These are phyloP conservation scores for rapeseed (Brassica napus) DNA, from an alignment of 345 rosid species.

Conservation along the genomic window Da-Ae NC_063441.1:21366001-21366500, in stretches of 20 bases:
- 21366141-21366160: constrained; percentile 25
- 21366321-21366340: constrained; percentile 3
- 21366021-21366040: background rate
- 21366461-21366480: constrained; percentile 68
- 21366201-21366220: constrained; percentile 74
- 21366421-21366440: constrained; percentile 44
- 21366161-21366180: constrained; percentile 43
- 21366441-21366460: constrained; percentile 53
- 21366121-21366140: constrained; percentile 22
- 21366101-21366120: constrained; percentile 50
- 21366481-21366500: constrained; percentile 82
- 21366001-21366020: constrained; percentile 18
- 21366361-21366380: constrained; percentile 78
- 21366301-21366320: background rate
- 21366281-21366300: background rate
- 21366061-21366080: constrained; percentile 22
- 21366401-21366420: constrained; percentile 88
- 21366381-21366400: constrained; percentile 86
- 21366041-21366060: background rate
- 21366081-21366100: constrained; percentile 50
- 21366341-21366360: constrained; percentile 17
- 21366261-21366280: constrained; percentile 41
- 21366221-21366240: constrained; percentile 73
- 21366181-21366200: constrained; percentile 50
- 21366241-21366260: constrained; percentile 93